These are phyloP conservation scores for Solanum microdontum DNA, from an alignment of 257 asterid genomes.

Conservation along the genomic window DNA sequence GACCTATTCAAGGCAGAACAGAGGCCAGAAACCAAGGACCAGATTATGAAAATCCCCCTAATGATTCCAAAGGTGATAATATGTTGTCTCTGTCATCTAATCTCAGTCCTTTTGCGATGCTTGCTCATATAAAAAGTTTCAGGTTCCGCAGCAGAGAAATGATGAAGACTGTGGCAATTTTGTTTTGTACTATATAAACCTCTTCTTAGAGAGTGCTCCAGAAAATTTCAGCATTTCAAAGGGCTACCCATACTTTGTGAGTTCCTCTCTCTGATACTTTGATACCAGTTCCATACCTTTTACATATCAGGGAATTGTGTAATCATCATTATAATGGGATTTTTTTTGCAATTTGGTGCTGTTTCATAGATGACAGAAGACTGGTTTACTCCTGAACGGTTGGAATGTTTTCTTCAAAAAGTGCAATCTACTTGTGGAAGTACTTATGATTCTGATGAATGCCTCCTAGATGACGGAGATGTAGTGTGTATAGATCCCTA, in stretches of 20 bases:
- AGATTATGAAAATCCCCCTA: conserved; percentile 41
- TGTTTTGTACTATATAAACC: conserved; percentile 40
- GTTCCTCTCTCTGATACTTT: conserved; percentile 12
- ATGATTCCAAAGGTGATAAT: conserved; percentile 47
- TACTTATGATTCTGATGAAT: neutral
- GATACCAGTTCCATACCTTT: neutral
- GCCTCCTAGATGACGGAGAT: neutral
- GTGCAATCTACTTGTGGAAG: conserved; percentile 10
- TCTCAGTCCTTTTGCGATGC: neutral
- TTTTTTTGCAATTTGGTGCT: neutral
- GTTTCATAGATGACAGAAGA: conserved; percentile 41
- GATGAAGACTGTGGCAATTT: conserved; percentile 51
- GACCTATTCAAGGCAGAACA: conserved; percentile 33
- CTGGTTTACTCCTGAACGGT: conserved; percentile 40
- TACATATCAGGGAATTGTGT: neutral
- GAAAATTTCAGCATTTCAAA: conserved; percentile 28
- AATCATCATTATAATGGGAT: neutral
- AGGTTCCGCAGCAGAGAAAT: conserved; percentile 74
- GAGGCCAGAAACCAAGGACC: conserved; percentile 21
- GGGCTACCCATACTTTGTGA: conserved; percentile 70
- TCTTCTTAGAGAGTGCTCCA: conserved; percentile 40
- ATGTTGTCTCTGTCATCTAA: neutral
- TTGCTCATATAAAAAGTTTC: conserved; percentile 9
- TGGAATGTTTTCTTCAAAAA: conserved; percentile 29
- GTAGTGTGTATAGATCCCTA: neutral